phyloP scores from a whole-genome alignment of 805 yeast species.

The Candida adriatica region DNA sequence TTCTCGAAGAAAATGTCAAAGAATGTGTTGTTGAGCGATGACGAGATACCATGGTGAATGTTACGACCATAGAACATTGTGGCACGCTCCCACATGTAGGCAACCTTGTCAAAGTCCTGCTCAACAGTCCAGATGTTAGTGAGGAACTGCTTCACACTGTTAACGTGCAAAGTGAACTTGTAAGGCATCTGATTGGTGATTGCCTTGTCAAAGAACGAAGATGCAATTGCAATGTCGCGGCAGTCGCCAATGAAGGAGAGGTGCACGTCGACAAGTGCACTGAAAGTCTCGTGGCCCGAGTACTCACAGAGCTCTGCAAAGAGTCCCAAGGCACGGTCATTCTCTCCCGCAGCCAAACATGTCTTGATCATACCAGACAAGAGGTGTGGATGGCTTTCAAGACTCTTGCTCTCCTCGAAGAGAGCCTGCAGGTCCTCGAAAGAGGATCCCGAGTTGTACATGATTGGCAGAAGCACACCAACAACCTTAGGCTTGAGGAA shows the following conservation, averaged over 20 bases:
- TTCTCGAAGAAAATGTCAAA: constrained; percentile 60
- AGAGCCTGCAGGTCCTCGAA: constrained; percentile 56
- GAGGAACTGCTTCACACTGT: constrained; percentile 59
- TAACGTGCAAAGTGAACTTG: constrained; percentile 61
- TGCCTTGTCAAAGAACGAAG: constrained; percentile 69
- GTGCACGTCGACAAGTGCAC: constrained; percentile 66
- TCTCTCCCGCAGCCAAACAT: constrained; percentile 57
- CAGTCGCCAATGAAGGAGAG: constrained; percentile 73
- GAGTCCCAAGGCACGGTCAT: constrained; percentile 55
- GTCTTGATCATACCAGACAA: constrained; percentile 70
- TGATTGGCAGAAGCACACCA: constrained; percentile 61
- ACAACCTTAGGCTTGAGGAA: constrained; percentile 61
- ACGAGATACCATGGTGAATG: constrained; percentile 61
- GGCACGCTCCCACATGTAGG: constrained; percentile 57
- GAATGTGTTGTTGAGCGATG: constrained; percentile 64
- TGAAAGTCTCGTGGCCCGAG: constrained; percentile 34
- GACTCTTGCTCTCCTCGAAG: constrained; percentile 38
- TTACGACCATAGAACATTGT: constrained; percentile 51
- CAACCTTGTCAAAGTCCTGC: constrained; percentile 50
- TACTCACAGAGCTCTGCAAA: constrained; percentile 55
- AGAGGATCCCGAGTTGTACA: constrained; percentile 52
- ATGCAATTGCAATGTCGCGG: constrained; percentile 64
- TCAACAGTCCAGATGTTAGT: constrained; percentile 53
- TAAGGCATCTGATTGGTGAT: constrained; percentile 67
- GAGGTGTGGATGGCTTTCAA: constrained; percentile 36